A percentile compares a stretch with the other conserved stretches of the same genome.
These are phyloP conservation scores for Aureobasidium uvarum DNA, from an alignment of 2,329 filamentous ascomycete species.

Conservation along the genomic window DNA sequence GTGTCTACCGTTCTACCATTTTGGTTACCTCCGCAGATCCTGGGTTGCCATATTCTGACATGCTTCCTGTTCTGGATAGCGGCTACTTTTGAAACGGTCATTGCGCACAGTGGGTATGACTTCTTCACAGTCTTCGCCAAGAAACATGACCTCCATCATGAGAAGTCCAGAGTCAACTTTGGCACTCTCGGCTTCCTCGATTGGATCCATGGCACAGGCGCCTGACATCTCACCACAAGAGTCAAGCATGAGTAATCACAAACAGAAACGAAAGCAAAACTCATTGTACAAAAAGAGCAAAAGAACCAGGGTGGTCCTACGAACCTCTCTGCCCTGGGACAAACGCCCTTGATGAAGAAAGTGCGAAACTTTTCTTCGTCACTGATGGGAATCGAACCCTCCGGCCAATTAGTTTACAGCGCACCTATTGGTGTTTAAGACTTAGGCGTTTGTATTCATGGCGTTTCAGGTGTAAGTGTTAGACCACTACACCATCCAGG, in stretches of 20 bases:
- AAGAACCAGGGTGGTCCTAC: neutral
- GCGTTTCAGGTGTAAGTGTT: neutral
- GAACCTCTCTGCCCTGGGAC: neutral
- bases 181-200: constrained; percentile 25
- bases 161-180: constrained; percentile 22
- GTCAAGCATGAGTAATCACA: neutral
- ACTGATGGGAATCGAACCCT: neutral
- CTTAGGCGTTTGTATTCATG: neutral
- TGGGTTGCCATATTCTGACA: constrained; percentile 12
- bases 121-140: constrained; percentile 2
- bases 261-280: neutral
- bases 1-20: constrained; percentile 22
- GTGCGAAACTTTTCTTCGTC: neutral
- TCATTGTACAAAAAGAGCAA: neutral
- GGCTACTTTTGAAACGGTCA: constrained; percentile 19
- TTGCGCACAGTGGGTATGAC: constrained; percentile 26
- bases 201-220: constrained; percentile 17
- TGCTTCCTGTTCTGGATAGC: constrained; percentile 7
- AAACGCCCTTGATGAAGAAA: neutral
- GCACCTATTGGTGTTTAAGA: neutral
- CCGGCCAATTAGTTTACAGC: neutral
- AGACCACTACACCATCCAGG: neutral
- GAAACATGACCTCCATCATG: constrained; percentile 27
- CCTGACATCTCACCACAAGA: neutral
- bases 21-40: constrained; percentile 8